phyloP scores from a whole-genome alignment of 2,329 filamentous ascomycete genomes.

The Stagonosporopsis vannaccii region DNA sequence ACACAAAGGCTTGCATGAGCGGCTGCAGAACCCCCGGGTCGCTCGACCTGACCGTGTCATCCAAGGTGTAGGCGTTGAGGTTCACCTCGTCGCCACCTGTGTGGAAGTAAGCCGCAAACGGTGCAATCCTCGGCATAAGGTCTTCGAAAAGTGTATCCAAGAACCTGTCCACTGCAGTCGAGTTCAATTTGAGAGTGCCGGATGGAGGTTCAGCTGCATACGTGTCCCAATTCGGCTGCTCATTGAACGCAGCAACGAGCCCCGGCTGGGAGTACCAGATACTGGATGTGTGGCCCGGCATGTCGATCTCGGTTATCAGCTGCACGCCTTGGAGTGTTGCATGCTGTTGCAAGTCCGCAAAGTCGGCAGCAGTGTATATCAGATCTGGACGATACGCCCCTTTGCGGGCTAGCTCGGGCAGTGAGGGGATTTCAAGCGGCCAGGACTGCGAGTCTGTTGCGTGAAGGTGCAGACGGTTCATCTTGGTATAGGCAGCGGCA shows the following conservation, averaged over 20 bases:
- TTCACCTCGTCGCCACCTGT: slow-evolving; percentile 90
- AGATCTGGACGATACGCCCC: slow-evolving; percentile 75
- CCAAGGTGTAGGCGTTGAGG: slow-evolving; percentile 74
- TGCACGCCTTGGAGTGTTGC: slow-evolving; percentile 73
- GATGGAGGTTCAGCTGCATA: slow-evolving; percentile 64
- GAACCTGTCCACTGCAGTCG: slow-evolving; percentile 72
- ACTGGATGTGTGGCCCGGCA: slow-evolving; percentile 78
- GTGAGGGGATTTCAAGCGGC: slow-evolving; percentile 79
- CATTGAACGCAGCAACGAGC: slow-evolving; percentile 70
- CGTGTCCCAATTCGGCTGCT: slow-evolving; percentile 60
- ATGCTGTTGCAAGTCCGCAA: slow-evolving; percentile 73
- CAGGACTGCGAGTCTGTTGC: slow-evolving; percentile 85
- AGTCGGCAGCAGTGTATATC: slow-evolving; percentile 71
- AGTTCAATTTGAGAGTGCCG: slow-evolving; percentile 78
- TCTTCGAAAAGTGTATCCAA: slow-evolving; percentile 77
- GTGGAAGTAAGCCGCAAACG: slow-evolving; percentile 80
- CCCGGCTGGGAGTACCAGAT: slow-evolving; percentile 73
- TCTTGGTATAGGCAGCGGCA: slow-evolving; percentile 77
- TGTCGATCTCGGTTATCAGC: slow-evolving; percentile 79
- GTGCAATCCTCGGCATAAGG: slow-evolving; percentile 66
- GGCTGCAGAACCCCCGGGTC: slow-evolving; percentile 70
- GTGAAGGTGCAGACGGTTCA: slow-evolving; percentile 83
- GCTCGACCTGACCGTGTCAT: slow-evolving; percentile 72
- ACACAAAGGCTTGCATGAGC: slow-evolving; percentile 78
- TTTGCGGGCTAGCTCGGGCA: slow-evolving; percentile 74